phyloP scores from a whole-genome alignment of 495 filamentous ascomycete genomes.

The Lasiosphaeria miniovina region DNA sequence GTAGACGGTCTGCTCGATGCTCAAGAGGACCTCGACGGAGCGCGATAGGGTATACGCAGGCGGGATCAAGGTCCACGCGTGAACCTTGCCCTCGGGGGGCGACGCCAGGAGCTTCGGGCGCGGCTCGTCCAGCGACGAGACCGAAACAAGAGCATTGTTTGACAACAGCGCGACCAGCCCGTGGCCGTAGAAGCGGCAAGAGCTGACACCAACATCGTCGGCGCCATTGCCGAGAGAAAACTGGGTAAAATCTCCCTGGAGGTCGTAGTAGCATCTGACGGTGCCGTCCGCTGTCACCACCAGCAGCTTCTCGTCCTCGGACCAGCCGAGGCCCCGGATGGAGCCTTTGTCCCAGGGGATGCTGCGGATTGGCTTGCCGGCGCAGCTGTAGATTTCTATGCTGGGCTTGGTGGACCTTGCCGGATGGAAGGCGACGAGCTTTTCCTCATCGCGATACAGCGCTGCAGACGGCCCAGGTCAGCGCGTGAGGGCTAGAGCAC shows the following conservation, averaged over 20 bases:
- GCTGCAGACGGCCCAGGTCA: conserved; percentile 48
- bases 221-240: conserved; percentile 92
- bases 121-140: conserved; percentile 87
- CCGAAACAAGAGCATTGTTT: conserved; percentile 83
- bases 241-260: conserved; percentile 91
- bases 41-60: conserved; percentile 89
- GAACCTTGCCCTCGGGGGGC: conserved; percentile 73
- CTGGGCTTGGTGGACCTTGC: conserved; percentile 70
- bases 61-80: conserved; percentile 86
- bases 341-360: conserved; percentile 85
- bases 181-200: conserved; percentile 84
- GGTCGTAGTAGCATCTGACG: conserved; percentile 85
- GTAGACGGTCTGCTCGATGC: conserved; percentile 80
- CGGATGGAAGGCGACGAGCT: conserved; percentile 73
- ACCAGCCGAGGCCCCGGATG: conserved; percentile 91
- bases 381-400: conserved; percentile 92
- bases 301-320: conserved; percentile 90
- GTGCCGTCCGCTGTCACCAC: conserved; percentile 86
- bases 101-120: conserved; percentile 77
- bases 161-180: conserved; percentile 91
- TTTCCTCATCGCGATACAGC: conserved; percentile 82
- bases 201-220: conserved; percentile 80
- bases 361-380: conserved; percentile 72
- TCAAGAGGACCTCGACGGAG: conserved; percentile 89
- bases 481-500: too few relatives aligned